Percentiles rank a stretch among this genome's conserved stretches.
These are phyloP conservation scores for Baudoinia panamericana DNA, from an alignment of 495 filamentous ascomycete species.

Conservation along the genomic window DNA sequence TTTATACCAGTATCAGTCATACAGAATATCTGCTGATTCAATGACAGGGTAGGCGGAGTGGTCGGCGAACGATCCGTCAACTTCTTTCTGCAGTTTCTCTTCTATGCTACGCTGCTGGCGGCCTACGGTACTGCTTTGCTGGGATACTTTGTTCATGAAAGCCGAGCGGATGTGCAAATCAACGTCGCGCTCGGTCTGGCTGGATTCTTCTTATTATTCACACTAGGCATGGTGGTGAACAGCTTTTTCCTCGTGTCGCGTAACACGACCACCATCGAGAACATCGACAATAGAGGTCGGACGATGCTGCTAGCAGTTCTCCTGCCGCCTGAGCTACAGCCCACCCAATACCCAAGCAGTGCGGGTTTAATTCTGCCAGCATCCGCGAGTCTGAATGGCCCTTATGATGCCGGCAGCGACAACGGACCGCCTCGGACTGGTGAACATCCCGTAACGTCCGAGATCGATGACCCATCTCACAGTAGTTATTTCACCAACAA, in stretches of 20 bases:
- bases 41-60: conserved; percentile 65
- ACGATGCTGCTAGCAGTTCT: conserved; percentile 65
- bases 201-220: conserved; percentile 43
- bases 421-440: conserved; percentile 1
- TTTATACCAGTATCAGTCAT: background rate
- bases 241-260: conserved; percentile 52
- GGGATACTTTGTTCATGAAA: conserved; percentile 37
- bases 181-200: conserved; percentile 37
- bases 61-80: conserved; percentile 77
- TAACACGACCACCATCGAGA: conserved; percentile 77
- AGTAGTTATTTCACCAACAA: conserved; percentile 13
- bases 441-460: conserved; percentile 14
- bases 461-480: conserved; percentile 20
- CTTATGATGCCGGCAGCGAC: no score
- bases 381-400: no score
- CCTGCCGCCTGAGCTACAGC: conserved; percentile 23
- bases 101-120: conserved; percentile 58
- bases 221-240: conserved; percentile 56
- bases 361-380: no score
- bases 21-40: conserved; percentile 1
- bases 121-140: conserved; percentile 46
- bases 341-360: no score
- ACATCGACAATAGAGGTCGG: conserved; percentile 44
- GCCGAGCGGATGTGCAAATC: conserved; percentile 36
- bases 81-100: conserved; percentile 76